A percentile compares a stretch with the other conserved stretches of the same genome.
Evolutionary conservation across 2,329 filamentous ascomycete genomes (phyloP).

Genomic region (Paramyrothecium roridum): DNA sequence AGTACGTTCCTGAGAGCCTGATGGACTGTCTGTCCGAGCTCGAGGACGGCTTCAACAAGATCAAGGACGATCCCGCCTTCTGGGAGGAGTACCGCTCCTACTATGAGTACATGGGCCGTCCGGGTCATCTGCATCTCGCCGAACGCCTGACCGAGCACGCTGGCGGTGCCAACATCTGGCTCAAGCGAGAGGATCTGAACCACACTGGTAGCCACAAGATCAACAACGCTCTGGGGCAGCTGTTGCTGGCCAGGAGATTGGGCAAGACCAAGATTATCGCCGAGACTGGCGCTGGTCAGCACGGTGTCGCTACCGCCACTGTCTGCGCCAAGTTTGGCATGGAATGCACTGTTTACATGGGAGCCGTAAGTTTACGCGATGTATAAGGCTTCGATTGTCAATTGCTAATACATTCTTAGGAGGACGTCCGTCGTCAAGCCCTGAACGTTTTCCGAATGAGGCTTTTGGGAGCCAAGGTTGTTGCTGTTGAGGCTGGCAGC

Average conservation of each 20-base stretch:
- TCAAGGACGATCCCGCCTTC: conserved; percentile 83
- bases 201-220: conserved; percentile 99
- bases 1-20: conserved; percentile 94
- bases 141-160: conserved; percentile 84
- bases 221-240: conserved; percentile 95
- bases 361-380: conserved; percentile 52
- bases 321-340: conserved; percentile 98
- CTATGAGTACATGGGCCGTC: conserved; percentile 96
- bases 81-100: conserved; percentile 97
- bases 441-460: conserved; percentile 99
- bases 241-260: conserved; percentile 78
- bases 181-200: conserved; percentile 97
- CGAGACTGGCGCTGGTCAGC: conserved; percentile 95
- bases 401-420: conserved; percentile 36
- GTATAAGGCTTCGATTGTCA: background rate
- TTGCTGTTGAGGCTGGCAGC: conserved; percentile 89
- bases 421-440: conserved; percentile 93
- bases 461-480: conserved; percentile 85
- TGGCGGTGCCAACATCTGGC: conserved; percentile 92
- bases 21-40: conserved; percentile 95
- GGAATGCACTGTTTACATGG: conserved; percentile 98
- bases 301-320: conserved; percentile 95
- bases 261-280: conserved; percentile 98
- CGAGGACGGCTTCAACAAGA: conserved; percentile 85
- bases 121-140: conserved; percentile 86